A percentile compares a stretch with the other conserved stretches of the same genome.
phyloP scores from a whole-genome alignment of 106 monocot species.

The Triglochin maritima region DNA sequence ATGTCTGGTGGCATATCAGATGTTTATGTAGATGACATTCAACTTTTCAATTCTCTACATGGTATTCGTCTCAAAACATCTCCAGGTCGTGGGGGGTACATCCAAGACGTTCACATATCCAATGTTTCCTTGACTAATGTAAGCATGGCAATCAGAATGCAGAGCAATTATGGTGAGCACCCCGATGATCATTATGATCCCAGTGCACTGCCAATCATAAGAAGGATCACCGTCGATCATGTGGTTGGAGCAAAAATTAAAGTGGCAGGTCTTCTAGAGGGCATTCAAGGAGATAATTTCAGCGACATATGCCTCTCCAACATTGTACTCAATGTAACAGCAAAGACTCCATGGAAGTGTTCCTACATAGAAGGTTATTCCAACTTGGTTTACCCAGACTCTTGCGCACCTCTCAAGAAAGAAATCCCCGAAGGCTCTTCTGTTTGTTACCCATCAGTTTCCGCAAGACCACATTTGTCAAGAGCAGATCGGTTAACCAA shows the following conservation, averaged over 20 bases:
- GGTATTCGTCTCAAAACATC: conserved; percentile 66
- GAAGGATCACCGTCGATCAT: conserved; percentile 39
- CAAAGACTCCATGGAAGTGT: conserved; percentile 48
- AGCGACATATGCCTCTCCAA: conserved; percentile 53
- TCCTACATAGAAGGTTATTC: conserved; percentile 49
- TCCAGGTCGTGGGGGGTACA: conserved; percentile 60
- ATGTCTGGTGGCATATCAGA: conserved; percentile 80
- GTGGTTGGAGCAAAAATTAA: conserved; percentile 33
- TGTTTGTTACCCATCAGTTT: no score
- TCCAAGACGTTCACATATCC: conserved; percentile 38
- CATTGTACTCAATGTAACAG: conserved; percentile 28
- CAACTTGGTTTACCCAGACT: conserved; percentile 17
- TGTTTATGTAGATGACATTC: conserved; percentile 34
- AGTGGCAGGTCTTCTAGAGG: conserved; percentile 43
- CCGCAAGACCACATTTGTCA: no score
- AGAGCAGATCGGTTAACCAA: no score
- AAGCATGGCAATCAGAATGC: conserved; percentile 44
- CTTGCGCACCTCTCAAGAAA: no score
- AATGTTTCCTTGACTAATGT: conserved; percentile 35
- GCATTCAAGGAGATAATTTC: conserved; percentile 49
- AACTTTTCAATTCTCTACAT: conserved; percentile 39
- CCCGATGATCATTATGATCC: conserved; percentile 55
- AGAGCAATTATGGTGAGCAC: conserved; percentile 48
- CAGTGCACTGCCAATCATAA: conserved; percentile 36
- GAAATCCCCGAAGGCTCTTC: no score